phyloP scores from a whole-genome alignment of 345 rosid genomes.

The rapeseed (Brassica napus) region Da-Ae NC_063437.1:1601001-1601500 shows the following conservation, averaged over 20 bases:
- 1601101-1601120: background rate
- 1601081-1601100: conserved; percentile 25
- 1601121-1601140: background rate
- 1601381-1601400: background rate
- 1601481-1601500: background rate
- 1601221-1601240: background rate
- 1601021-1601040: conserved; percentile 44
- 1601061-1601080: conserved; percentile 23
- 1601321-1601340: background rate
- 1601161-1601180: background rate
- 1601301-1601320: no score
- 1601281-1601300: background rate
- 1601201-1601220: background rate
- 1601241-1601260: background rate
- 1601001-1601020: conserved; percentile 44
- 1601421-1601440: background rate
- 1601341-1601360: background rate
- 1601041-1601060: background rate
- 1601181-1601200: background rate
- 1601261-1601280: background rate
- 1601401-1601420: background rate
- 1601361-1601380: background rate
- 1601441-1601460: background rate
- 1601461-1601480: background rate
- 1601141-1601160: background rate